Evolutionary conservation across 2,329 filamentous ascomycete species (phyloP).

Genomic region (Cladorrhinum sp.): DNA sequence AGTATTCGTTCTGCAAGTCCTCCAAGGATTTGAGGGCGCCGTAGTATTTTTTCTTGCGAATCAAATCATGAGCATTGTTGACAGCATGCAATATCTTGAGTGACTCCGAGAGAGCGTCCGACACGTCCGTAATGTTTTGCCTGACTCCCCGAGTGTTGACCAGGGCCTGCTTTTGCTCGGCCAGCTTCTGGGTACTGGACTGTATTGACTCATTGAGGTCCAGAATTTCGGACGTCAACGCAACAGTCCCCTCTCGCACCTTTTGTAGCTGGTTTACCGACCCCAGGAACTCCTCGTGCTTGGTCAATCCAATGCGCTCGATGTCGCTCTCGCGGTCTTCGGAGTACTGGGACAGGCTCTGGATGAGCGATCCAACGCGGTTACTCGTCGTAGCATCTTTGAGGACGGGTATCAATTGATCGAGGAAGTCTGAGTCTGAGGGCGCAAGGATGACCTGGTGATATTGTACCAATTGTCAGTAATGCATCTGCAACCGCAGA

Average conservation of each 20-base stretch:
- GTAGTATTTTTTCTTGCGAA: conserved; percentile 93
- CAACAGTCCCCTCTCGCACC: conserved; percentile 86
- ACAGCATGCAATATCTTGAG: conserved; percentile 88
- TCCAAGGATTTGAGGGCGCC: conserved; percentile 89
- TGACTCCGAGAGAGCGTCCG: conserved; percentile 83
- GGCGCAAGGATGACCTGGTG: conserved; percentile 87
- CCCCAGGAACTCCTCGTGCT: conserved; percentile 92
- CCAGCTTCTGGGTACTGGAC: conserved; percentile 87
- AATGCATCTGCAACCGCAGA: neutral
- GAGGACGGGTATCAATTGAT: conserved; percentile 90
- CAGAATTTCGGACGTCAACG: conserved; percentile 85
- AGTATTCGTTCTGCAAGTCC: conserved; percentile 92
- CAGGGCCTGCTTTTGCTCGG: conserved; percentile 88
- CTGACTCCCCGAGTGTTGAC: conserved; percentile 89
- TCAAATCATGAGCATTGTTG: conserved; percentile 89
- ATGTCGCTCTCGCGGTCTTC: conserved; percentile 87
- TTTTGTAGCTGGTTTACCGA: conserved; percentile 93
- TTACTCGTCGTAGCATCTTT: conserved; percentile 82
- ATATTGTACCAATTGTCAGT: neutral
- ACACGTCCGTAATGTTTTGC: conserved; percentile 93
- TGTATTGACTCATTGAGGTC: conserved; percentile 93
- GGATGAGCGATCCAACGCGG: conserved; percentile 68
- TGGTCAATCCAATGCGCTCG: conserved; percentile 88
- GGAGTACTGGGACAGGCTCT: conserved; percentile 77
- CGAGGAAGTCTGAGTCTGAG: conserved; percentile 89